Evolutionary conservation across 2,329 filamentous ascomycete species (phyloP), one percentile per base, ranked within the genome.

Genomic region (Dactylellina drechsleri): DNA sequence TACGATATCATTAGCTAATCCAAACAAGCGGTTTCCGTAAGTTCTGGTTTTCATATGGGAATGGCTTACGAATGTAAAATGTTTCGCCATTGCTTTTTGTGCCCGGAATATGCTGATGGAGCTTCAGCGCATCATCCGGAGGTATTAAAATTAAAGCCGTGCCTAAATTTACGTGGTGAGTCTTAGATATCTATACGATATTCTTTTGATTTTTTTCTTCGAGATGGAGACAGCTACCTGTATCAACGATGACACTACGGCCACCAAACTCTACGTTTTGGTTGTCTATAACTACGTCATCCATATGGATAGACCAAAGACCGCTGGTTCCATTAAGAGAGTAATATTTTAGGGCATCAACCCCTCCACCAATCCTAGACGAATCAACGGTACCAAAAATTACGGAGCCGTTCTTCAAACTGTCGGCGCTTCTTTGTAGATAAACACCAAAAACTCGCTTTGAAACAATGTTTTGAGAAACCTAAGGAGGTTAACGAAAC

Each of bases 291-390:
- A 86, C 84, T 59, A 89, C 85, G 78, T 90, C 89, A 50, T 89
- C 89, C 66, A 95, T 79, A 0, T 87, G 82, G 31, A 97, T 89
- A 28, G 89, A 88, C 93, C 93, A 97, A 77, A 89, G 88, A 13
- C 86, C 85, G 15, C 83, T 83, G 2, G 83, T 82, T 15, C 85
- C 81, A 1, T 83, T 80, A 0, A 84, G 81, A 3, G 89, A 84
- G 1, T 84, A 71, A 0, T 87, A 88, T 81, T 93, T 96, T 0
- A 85, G 84, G 47, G 96, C 86, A 41, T 89, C 84, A 1, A 92
- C 92, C 0, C 83, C 85, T 79, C 88, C 93, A 77, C 90, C 57
- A 8, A 74, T 67, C 7, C 62, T 90, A 64, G 85, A 84, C 0
- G 84, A 82, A 81, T 97, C 90, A 20, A 88, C 84, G 4, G 85